A percentile compares a stretch with the other conserved stretches of the same genome.
phyloP scores from a whole-genome alignment of 129 eudicot genomes.

The Flaveria bidentis region DNA sequence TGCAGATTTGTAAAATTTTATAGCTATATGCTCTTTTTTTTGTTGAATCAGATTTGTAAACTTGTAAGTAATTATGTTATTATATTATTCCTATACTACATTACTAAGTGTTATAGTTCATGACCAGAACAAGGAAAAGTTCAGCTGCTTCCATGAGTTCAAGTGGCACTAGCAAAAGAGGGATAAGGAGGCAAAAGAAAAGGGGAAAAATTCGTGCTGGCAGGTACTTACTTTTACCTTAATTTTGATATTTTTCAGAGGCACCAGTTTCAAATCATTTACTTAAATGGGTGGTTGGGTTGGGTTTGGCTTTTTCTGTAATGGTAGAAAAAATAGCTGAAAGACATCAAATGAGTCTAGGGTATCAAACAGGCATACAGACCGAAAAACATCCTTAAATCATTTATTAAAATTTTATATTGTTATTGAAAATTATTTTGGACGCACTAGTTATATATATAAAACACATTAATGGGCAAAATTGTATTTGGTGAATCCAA shows the following conservation, averaged over 20 bases:
- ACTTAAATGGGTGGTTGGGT: constrained; percentile 1
- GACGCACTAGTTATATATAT: background rate
- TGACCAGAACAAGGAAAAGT: constrained; percentile 65
- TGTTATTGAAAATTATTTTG: background rate
- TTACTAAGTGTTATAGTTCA: constrained; percentile 2
- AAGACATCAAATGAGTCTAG: constrained; percentile 1
- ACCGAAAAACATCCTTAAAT: background rate
- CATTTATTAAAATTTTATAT: background rate
- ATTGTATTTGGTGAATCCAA: background rate
- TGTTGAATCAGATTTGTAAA: background rate
- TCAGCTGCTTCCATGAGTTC: constrained; percentile 73
- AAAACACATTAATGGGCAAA: background rate
- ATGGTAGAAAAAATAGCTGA: background rate
- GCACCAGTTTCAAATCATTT: background rate
- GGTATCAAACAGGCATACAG: background rate
- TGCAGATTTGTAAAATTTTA: background rate
- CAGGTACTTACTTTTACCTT: constrained; percentile 50
- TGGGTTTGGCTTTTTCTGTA: background rate
- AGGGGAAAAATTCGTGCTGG: constrained; percentile 97
- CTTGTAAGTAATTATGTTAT: background rate
- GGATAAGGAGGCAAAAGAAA: constrained; percentile 67
- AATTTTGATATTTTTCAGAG: background rate
- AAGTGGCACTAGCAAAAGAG: constrained; percentile 65
- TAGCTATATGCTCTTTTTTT: background rate
- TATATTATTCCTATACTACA: background rate